Base-by-base conservation (phyloP, 2,329 filamentous ascomycete species). In the Allantophomopsis cytisporea region DNA sequence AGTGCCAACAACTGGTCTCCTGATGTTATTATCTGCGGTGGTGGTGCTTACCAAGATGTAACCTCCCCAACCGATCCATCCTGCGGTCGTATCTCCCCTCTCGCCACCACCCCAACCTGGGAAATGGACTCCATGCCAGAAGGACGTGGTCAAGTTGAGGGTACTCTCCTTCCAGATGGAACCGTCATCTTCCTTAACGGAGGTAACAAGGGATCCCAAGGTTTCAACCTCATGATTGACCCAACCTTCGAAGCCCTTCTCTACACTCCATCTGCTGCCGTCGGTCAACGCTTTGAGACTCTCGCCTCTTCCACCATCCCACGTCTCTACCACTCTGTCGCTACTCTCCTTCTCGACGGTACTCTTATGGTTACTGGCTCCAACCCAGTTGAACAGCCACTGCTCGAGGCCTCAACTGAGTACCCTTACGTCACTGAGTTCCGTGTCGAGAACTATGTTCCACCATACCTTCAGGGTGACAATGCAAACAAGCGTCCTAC, bases 131-230 rank as follows among this genome's bases (percentile, higher is more conserved):
- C 61, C 11, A 76, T 76, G 72, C 71, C 70, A 6, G 60, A 69
- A 50, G 69, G 68, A 20, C 67, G 66, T 45, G 66, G 64, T 36
- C 78, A 78, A 73, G 68, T 76, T 28, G 73, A 76, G 53, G 71
- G 67, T 21, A 66, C 68, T 31, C 59, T 76, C 10, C 65, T 79
- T 31, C 66, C 73, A 7, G 73, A 80, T 47, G 74, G 74, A 31
- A 76, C 67, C 2, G 63, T 75, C 32, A 54, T 73, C 38, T 76
- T 68, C 64, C 57, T 76, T 42, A 77, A 78, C 50, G 74, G 74
- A 41, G 69, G 64, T 48, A 68, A 69, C 43, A 56, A 60, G 42
- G 74, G 74, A 44, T 66, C 69, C 21, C 71, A 77, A 57, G 74
- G 74, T 13, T 79, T 77, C 53, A 70, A 66, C 30, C 58, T 77